Conservation (phyloP, 2,329 filamentous ascomycete genomes). For the Parastagonospora avenae region DNA sequence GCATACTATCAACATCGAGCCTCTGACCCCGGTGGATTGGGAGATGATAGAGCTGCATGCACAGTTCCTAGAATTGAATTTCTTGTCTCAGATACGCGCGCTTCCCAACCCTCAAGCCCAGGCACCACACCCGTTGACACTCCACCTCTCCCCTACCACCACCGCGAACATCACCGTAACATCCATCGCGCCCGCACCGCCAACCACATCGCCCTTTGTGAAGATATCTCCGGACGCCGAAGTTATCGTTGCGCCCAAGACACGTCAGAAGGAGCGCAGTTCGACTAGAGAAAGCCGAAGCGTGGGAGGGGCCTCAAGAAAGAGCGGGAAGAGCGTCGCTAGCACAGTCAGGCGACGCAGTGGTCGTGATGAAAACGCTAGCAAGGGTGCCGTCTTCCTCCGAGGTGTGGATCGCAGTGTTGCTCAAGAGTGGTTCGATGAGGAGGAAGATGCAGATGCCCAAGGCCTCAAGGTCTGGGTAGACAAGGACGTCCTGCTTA, state of each 20-base stretch:
- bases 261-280: slow-evolving; percentile 71
- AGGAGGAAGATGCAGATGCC: slow-evolving; percentile 56
- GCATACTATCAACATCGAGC: slow-evolving; percentile 96
- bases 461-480: slow-evolving; percentile 79
- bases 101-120: slow-evolving; percentile 78
- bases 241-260: slow-evolving; percentile 96
- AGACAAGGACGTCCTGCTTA: slow-evolving; percentile 75
- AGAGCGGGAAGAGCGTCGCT: slow-evolving; percentile 74
- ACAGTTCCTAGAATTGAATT: slow-evolving; percentile 91
- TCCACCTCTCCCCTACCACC: slow-evolving; percentile 93
- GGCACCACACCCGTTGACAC: slow-evolving; percentile 77
- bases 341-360: slow-evolving; percentile 70
- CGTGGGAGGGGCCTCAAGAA: slow-evolving; percentile 77
- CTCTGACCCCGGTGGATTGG: slow-evolving; percentile 94
- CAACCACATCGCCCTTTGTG: slow-evolving; percentile 75
- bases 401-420: slow-evolving; percentile 75
- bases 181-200: slow-evolving; percentile 76
- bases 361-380: slow-evolving; percentile 67
- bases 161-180: slow-evolving; percentile 89
- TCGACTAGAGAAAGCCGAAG: slow-evolving; percentile 76
- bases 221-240: slow-evolving; percentile 95
- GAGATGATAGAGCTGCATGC: slow-evolving; percentile 98
- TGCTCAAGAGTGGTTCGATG: slow-evolving; percentile 78
- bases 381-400: slow-evolving; percentile 72
- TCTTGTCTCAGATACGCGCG: slow-evolving; percentile 89